phyloP scores from a whole-genome alignment of 345 rosid genomes.

The Salix exigua region DNA sequence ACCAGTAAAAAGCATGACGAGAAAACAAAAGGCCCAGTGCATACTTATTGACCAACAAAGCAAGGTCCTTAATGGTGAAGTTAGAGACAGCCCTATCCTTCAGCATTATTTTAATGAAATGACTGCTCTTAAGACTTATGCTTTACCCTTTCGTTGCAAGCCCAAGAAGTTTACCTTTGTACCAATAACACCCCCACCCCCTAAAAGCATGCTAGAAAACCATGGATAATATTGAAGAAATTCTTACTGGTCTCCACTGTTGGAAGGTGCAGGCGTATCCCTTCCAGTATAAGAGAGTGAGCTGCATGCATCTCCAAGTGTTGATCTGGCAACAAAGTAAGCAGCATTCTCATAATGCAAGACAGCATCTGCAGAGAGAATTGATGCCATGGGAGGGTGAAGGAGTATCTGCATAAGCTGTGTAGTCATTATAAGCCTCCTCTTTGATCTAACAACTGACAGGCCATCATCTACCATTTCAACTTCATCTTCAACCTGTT shows the following conservation, averaged over 20 bases:
- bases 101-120: not conserved
- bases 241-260: constrained; percentile 54
- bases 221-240: constrained; percentile 5
- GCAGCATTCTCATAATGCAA: constrained; percentile 49
- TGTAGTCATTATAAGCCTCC: constrained; percentile 69
- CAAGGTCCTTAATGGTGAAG: not conserved
- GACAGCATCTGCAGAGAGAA: constrained; percentile 48
- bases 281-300: constrained; percentile 27
- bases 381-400: constrained; percentile 47
- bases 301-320: constrained; percentile 73
- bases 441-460: constrained; percentile 51
- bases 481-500: constrained; percentile 59
- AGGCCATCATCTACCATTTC: constrained; percentile 48
- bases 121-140: not conserved
- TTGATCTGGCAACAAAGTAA: constrained; percentile 48
- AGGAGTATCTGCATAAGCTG: constrained; percentile 79
- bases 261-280: constrained; percentile 24
- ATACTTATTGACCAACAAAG: not conserved
- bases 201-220: constrained; percentile 2
- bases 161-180: not conserved
- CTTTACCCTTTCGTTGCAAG: not conserved
- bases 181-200: not conserved
- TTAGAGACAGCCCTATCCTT: not conserved
- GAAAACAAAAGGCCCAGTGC: not conserved
- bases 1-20: not conserved